These are phyloP conservation scores for Bidens hawaiensis DNA, from an alignment of 140 eudicot genomes.

Conservation along the genomic window DNA sequence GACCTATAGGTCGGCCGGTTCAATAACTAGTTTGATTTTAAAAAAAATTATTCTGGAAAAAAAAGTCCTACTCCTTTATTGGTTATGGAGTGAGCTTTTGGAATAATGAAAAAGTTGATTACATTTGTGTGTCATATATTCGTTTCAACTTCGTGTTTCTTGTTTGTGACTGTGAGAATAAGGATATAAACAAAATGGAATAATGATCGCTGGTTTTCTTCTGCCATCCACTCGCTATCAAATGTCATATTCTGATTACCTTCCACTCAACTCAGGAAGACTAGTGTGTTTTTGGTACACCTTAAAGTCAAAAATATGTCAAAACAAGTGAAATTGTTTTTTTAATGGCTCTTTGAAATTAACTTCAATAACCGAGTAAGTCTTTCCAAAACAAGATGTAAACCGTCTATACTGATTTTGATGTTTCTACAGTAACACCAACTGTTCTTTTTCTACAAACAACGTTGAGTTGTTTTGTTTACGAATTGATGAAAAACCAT, in stretches of 20 bases:
- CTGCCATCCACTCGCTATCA: slow-evolving; percentile 3
- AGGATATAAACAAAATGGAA: slow-evolving; percentile 19
- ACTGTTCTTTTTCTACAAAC: too few relatives aligned
- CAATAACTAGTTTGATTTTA: too few relatives aligned
- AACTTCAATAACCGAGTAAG: too few relatives aligned
- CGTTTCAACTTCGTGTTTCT: slow-evolving; percentile 11
- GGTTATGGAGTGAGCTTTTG: neutral
- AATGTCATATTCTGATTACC: slow-evolving; percentile 1
- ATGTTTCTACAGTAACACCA: too few relatives aligned
- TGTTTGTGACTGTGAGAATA: slow-evolving; percentile 13
- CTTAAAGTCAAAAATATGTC: too few relatives aligned
- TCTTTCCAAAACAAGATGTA: too few relatives aligned
- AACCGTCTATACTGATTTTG: too few relatives aligned
- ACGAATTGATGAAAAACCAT: too few relatives aligned
- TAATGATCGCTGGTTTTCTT: slow-evolving; percentile 5
- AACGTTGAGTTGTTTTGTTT: too few relatives aligned
- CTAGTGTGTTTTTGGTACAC: neutral
- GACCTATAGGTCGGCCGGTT: too few relatives aligned
- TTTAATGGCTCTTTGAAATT: too few relatives aligned
- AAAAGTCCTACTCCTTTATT: neutral
- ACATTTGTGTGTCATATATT: slow-evolving; percentile 12
- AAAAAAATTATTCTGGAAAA: too few relatives aligned
- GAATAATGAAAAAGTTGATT: slow-evolving; percentile 17
- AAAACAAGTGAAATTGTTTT: neutral
- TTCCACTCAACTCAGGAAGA: neutral